Conservation (phyloP, 2,329 filamentous ascomycete species). For the Fusarium sp. region DNA sequence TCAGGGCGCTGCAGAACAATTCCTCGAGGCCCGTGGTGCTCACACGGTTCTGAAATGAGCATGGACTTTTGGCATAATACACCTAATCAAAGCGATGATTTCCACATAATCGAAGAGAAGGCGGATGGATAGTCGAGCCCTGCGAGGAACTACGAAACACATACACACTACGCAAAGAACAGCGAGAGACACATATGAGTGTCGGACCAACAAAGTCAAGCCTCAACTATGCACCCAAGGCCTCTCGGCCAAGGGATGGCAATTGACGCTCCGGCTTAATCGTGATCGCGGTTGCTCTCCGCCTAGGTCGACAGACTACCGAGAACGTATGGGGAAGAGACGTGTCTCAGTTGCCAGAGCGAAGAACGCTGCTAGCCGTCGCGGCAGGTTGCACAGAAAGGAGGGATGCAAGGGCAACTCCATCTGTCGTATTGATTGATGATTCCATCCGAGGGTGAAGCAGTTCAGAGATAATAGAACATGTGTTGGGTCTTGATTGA, state of each 20-base stretch:
- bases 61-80: neutral
- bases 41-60: conserved; percentile 90
- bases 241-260: conserved; percentile 84
- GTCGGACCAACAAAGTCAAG: conserved; percentile 97
- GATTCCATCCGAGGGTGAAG: conserved; percentile 6
- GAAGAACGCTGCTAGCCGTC: conserved; percentile 61
- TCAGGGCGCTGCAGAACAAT: conserved; percentile 87
- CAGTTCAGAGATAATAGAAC: conserved; percentile 25
- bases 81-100: conserved; percentile 13
- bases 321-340: conserved; percentile 75
- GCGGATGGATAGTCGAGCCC: neutral
- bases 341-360: conserved; percentile 72
- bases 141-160: conserved; percentile 18
- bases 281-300: conserved; percentile 84
- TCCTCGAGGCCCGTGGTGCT: conserved; percentile 88
- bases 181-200: conserved; percentile 50
- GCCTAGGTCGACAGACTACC: conserved; percentile 84
- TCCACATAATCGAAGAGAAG: neutral
- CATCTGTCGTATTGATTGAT: conserved; percentile 11
- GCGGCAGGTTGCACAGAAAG: conserved; percentile 58
- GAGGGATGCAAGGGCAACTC: neutral
- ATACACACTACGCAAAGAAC: conserved; percentile 17
- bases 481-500: conserved; percentile 1
- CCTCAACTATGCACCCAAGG: conserved; percentile 85
- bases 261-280: conserved; percentile 99